Base-by-base conservation (phyloP, 139 green algal species). In the Closterium sp. region DNA sequence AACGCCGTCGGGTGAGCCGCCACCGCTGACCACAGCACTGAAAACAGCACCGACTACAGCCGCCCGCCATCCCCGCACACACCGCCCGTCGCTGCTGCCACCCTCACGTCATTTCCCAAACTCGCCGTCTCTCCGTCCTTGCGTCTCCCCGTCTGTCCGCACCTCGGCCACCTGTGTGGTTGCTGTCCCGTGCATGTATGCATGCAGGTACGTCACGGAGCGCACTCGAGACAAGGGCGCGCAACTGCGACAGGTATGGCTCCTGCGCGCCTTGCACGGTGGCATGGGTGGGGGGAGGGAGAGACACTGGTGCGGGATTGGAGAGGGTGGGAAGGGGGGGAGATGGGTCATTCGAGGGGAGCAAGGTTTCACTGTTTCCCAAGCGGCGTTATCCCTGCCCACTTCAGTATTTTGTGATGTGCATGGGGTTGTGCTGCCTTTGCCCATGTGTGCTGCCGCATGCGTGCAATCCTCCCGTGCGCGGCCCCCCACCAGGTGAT, bases 1-100 rank as follows among this genome's bases (percentile, higher is more conserved):
- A 98, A 96, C 89, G 96, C 97, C 25, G 33, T 93, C 30, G 91
- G 91, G 87, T 90, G 33, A 90, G 87, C 33, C 76, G 25, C 76
- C 28, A 28, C 76, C 76, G n/a, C n/a, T n/a, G n/a, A n/a, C n/a
- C n/a, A n/a, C n/a, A n/a, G n/a, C n/a, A n/a, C n/a, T n/a, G n/a
- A n/a, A n/a, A n/a, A 76, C 1, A 1, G 55, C 55, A 69, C 55
- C n/a, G n/a, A n/a, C n/a, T n/a, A n/a, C n/a, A n/a, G 55, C 55
- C 55, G 55, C 16, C 16, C 55, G 16, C 12, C 55, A 76, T 76
- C 12, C 16, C 55, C 12, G 55, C 55, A 19, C 55, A 76, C 2
- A 28, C 55, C 55, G 55, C 16, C 38, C 38, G 38, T 66, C n/a
- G n/a, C n/a, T n/a, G n/a, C 38, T 66, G 38, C 21, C 16, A 2